Evolutionary conservation across 495 filamentous ascomycete species (phyloP), one percentile per base, ranked within the genome.

Genomic region (Cercophora scortea): DNA sequence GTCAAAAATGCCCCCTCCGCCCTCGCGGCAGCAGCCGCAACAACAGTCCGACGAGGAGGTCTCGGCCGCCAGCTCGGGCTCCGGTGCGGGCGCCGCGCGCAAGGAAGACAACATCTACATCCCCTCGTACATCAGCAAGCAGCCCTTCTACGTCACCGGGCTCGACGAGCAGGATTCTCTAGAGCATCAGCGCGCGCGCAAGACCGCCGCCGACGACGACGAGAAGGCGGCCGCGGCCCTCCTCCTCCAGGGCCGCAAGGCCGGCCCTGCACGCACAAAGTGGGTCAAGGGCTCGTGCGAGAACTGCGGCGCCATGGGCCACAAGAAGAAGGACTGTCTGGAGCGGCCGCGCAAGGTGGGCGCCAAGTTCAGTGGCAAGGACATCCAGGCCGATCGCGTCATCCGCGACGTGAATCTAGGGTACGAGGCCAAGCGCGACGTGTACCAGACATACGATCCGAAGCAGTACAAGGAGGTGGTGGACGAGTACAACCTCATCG

Each of bases 51-150:
- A 54, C 2, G 52, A 49, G 7, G 12, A 46, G 8, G 35, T 34
- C 15, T 40, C 45, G 1, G 38, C 43, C 47, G 53, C 55, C 17
- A 55, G 32, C 42, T 35, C 59, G n/a, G 55, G 33, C 12, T 50
- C 56, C 33, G 71, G 66, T 35, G 71, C 77, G 8, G 79, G 73
- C 44, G 73, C 77, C 17, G 75, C 79, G 46, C 79, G 74, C 51
- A 90, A 90, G 61, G 86, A 89, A 69, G 85, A 86, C 68, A 98
- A 98, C 81, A 91, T 96, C 72, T 98, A 98, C 78, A 98, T 98
- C 68, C 93, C 93, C 9, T 80, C 89, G 47, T 98, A 95, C 79
- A 98, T 98, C 77, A 88, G 90, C 59, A 95, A 95, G 68, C 93
- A 95, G 56, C 93, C 93, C 16, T 98, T 98, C 72, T 98, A 97